These are phyloP conservation scores for Phytophthora tentaculata DNA, from an alignment of 352 stramenopile genomes.

Conservation along the genomic window DNA sequence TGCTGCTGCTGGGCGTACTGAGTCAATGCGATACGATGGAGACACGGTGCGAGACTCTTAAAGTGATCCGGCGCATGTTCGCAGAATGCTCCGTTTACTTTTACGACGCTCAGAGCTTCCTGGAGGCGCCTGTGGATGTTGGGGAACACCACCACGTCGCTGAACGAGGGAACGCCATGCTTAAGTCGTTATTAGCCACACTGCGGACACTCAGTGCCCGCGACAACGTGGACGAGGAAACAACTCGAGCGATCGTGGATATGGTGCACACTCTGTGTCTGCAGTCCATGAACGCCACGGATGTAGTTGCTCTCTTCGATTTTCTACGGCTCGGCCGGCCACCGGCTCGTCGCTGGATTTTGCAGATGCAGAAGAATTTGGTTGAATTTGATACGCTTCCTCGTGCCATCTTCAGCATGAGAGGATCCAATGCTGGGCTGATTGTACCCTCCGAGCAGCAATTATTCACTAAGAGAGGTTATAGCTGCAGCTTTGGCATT, in stretches of 20 bases:
- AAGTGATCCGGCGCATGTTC: conserved; percentile 53
- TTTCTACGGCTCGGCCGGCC: conserved; percentile 61
- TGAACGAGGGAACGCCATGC: conserved; percentile 47
- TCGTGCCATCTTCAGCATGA: conserved; percentile 78
- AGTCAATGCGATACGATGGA: conserved; percentile 33
- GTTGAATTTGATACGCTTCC: conserved; percentile 61
- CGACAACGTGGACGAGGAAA: conserved; percentile 34
- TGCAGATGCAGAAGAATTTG: conserved; percentile 68
- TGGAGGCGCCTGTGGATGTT: conserved; percentile 16
- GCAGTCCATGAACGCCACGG: conserved; percentile 63
- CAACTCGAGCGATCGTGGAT: conserved; percentile 47
- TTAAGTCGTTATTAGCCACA: conserved; percentile 57
- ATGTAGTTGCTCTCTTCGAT: conserved; percentile 77
- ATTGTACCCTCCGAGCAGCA: conserved; percentile 62
- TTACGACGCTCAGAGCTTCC: conserved; percentile 47
- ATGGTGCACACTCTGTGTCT: conserved; percentile 53
- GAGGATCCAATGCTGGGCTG: conserved; percentile 64
- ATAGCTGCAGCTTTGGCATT: conserved; percentile 73
- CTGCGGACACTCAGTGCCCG: conserved; percentile 47
- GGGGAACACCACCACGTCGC: conserved; percentile 2
- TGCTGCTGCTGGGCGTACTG: conserved; percentile 60
- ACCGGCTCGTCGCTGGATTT: conserved; percentile 48
- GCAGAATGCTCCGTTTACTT: conserved; percentile 41
- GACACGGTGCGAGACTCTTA: conserved; percentile 41
- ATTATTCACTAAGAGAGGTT: conserved; percentile 79